phyloP scores from a whole-genome alignment of 1,139 yeast species.

The Yamadazyma taylorii region DNA sequence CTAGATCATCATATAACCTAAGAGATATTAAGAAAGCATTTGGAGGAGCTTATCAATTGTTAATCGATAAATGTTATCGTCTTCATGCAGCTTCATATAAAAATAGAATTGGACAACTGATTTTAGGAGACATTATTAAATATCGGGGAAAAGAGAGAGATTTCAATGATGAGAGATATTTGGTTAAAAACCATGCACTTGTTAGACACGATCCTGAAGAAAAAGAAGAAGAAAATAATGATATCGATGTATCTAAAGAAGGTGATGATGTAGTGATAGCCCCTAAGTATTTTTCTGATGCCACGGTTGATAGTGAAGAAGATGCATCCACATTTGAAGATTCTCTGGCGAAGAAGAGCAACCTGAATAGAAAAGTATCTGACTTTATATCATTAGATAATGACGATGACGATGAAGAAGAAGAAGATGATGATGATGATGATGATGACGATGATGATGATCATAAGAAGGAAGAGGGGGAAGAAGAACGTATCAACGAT shows the following conservation, averaged over 20 bases:
- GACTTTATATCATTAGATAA: constrained; percentile 28
- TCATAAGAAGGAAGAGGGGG: constrained; percentile 13
- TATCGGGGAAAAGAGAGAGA: constrained; percentile 76
- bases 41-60: constrained; percentile 84
- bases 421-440: constrained; percentile 15
- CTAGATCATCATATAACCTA: constrained; percentile 82
- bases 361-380: constrained; percentile 22
- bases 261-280: constrained; percentile 37
- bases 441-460: constrained; percentile 15
- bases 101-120: constrained; percentile 69
- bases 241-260: constrained; percentile 19
- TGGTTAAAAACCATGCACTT: constrained; percentile 63
- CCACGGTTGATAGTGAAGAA: constrained; percentile 42
- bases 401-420: constrained; percentile 1
- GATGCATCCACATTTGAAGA: constrained; percentile 18
- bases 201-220: constrained; percentile 19
- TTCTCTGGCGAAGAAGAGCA: background rate
- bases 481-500: too few species aligned
- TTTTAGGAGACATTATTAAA: constrained; percentile 77
- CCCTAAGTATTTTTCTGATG: constrained; percentile 44
- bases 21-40: constrained; percentile 83
- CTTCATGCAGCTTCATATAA: constrained; percentile 61
- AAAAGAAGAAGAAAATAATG: constrained; percentile 12
- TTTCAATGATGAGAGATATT: constrained; percentile 71
- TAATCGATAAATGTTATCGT: constrained; percentile 69